Base-by-base conservation (phyloP, 2,329 filamentous ascomycete genomes). In the Arthrobotrys pseudoclavata region DNA sequence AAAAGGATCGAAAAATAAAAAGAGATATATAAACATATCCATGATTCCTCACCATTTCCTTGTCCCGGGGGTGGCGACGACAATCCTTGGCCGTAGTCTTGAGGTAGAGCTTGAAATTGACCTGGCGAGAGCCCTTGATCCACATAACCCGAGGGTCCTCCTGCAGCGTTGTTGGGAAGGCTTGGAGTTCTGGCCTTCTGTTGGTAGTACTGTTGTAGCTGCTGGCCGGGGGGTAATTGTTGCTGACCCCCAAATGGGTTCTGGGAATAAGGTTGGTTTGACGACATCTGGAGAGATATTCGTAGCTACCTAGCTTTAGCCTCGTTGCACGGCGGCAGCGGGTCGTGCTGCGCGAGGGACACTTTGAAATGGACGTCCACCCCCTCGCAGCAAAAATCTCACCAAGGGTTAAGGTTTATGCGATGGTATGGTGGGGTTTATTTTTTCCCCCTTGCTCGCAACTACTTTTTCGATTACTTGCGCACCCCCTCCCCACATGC, bases 401-500 rank as follows among this genome's bases (percentile, higher is more conserved):
- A 57, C 31, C 67, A 60, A 69, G 20, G 20, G 53, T 57, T 31
- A 22, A 13, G 10, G 42, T 70, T 48, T 29, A 68, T 53, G 52
- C 55, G 50, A 68, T 76, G 66, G 72, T 68, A 68, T 76, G 66
- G 72, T 68, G 72, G 72, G 72, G 72, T 72, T 47, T 24, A 3
- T 61, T 50, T 42, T 50, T 18, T 31, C 20, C n/a, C n/a, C n/a
- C n/a, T n/a, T n/a, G n/a, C n/a, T 52, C 37, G 26, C 26, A 52
- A 24, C 26, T 53, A 62, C 62, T 42, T 52, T 42, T 52, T 55
- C 66, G 64, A 64, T 69, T 66, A 66, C 64, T 69, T 69, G 55
- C 53, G 53, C 34, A 61, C 31, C 52, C 26, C 57, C 31, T 18
- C 40, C 45, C 52, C 62, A 34, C 62, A 42, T 26, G 22, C 47